Evolutionary conservation across 768 basidiomycete species (phyloP), one percentile per base, ranked within the genome.

Genomic region (Podaxis pistillaris): DNA sequence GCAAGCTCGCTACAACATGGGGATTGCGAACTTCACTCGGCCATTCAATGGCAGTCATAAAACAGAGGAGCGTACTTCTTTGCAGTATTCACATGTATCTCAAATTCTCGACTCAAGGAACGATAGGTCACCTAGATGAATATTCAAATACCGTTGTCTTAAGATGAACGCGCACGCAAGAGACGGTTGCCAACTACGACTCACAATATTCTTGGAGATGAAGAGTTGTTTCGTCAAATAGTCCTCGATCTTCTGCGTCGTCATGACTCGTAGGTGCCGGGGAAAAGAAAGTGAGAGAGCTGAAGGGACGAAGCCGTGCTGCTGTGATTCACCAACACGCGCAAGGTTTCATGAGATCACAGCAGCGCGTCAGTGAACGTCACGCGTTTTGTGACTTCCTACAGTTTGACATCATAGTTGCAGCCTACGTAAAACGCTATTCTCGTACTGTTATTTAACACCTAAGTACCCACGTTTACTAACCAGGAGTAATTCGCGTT

Each of bases 11-110:
- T 93, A 52, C 7, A 46, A 46, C 44, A 46, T 46, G 67, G 9
- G 7, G 11, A 4, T 24, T 15, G 12, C 19, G 19, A 12, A 15
- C 24, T 50, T 50, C 49, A 28, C 13, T 50, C 19, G 28, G 49
- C 1, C 11, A 22, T 24, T 22, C 26, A 2, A 22, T 4, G 19
- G 0, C 9, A 3, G 49, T 15, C 5, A 2, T 9, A 26, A 3
- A 24, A 24, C 12, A 13, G 12, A 8, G 26, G 49, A 50, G 19
- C 82, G 68, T 63, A 93, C 92, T 86, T 89, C 71, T 93, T 94
- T 19, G 92, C 91, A 40, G 75, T 75, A 72, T 92, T 90, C 68
- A 93, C 90, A 68, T 93, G 88, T 58, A 93, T 79, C 0, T 79
- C 78, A 49, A 91, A 79, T 44, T 83, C 84, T 65, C 90, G 83